Conservation (phyloP, 2,329 filamentous ascomycete genomes). For the Penicillium digitatum region DNA sequence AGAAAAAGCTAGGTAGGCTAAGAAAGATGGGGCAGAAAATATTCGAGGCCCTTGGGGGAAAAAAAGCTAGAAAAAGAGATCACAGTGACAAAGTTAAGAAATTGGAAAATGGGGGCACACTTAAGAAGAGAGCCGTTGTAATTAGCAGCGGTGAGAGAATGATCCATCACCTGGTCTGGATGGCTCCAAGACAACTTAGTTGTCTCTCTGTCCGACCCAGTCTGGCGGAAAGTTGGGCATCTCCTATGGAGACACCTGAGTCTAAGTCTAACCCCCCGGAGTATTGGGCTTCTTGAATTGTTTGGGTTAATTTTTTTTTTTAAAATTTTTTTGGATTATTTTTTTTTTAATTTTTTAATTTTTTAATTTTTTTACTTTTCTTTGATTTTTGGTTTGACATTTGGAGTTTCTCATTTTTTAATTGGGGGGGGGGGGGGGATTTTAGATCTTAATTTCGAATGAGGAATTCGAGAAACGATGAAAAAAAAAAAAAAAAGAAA, state of each 20-base stretch:
- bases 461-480: too few relatives aligned
- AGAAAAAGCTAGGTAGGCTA: not conserved
- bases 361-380: not conserved
- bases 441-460: not conserved
- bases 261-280: slow-evolving; percentile 9
- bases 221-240: slow-evolving; percentile 24
- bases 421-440: too few relatives aligned
- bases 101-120: slow-evolving; percentile 15
- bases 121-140: slow-evolving; percentile 16
- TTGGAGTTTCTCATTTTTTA: not conserved
- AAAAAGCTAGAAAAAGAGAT: slow-evolving; percentile 6
- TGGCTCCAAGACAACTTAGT: slow-evolving; percentile 18
- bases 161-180: slow-evolving; percentile 22
- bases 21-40: slow-evolving; percentile 8
- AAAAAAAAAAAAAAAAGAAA: not conserved
- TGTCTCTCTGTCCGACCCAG: slow-evolving; percentile 23
- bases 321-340: too few relatives aligned
- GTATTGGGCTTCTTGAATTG: slow-evolving; percentile 7
- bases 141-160: slow-evolving; percentile 23
- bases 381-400: not conserved
- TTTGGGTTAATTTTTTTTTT: not conserved
- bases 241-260: slow-evolving; percentile 6
- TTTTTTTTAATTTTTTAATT: not conserved
- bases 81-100: slow-evolving; percentile 4
- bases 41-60: slow-evolving; percentile 1